Base-by-base conservation (phyloP, 2,329 filamentous ascomycete species). In the Coniella vitis region DNA sequence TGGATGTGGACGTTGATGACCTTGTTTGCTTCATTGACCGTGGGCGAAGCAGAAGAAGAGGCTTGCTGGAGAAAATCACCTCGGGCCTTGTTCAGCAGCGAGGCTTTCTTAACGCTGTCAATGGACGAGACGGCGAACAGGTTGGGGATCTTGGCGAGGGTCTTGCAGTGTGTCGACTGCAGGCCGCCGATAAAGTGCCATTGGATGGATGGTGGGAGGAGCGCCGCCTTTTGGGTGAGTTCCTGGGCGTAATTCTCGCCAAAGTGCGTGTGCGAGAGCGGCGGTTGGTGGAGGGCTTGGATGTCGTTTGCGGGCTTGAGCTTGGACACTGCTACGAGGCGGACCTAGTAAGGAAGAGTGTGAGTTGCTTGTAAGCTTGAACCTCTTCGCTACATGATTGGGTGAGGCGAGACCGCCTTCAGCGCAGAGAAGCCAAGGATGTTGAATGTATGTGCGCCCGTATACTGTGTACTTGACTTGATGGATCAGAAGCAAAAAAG, bases 121-220 rank as follows among this genome's bases (percentile, higher is more conserved):
- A 98, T 83, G 60, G 87, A 94, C 61, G 90, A 93, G 21, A 98
- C 90, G 60, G 86, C 88, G 78, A 84, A 95, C 38, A 98, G 79
- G 60, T 94, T 95, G 22, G 86, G 84, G 55, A 97, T 87, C 60
- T 86, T 83, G 60, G 90, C 88, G 9, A 98, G 78, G 38, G 80
- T 79, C 60, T 89, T 90, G 76, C 90, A 95, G 72, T 97, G 95
- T 58, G 90, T 73, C 13, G 87, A 90, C 68, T 98, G 93, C 35
- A 98, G 70, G 0, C 87, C 89, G 35, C 93, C 93, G 64, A 97
- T 98, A 67, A 97, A 96, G 68, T 98, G 93, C 93, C 93, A 98
- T 59, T 78, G 77, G 56, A 98, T 86, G 31, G 75, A 77, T 38
- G 70, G 69, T 0, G 93, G 91, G 10, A 98, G 78, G 17, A 95